Evolutionary conservation across 2,329 filamentous ascomycete genomes (phyloP), one percentile per base, ranked within the genome.

Genomic region (Aspergillus piperis): DNA sequence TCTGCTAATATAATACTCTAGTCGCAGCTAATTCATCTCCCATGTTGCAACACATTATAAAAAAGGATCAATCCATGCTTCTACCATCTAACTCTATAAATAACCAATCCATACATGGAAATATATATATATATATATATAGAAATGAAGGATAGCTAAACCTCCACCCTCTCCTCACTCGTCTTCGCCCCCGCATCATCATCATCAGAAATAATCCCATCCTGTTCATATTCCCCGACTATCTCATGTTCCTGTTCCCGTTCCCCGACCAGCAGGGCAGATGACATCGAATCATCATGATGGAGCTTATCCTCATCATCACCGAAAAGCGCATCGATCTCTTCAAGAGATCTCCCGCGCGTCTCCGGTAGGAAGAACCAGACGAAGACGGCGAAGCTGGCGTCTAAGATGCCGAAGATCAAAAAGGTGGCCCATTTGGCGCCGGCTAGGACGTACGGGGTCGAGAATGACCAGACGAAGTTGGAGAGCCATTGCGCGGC

Each of bases 321-420:
- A 2, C 21, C 80, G 65, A 87, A 87, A 61, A 87, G 70, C 10
- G 82, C 71, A 54, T 86, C 84, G 2, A 87, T 76, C 71, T 87
- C 84, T 39, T 80, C 82, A 54, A 83, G 82, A 0, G 82, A 83
- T 39, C 82, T 78, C 6, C 79, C 83, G 59, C 79, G 81, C 15
- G 84, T 83, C 74, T 87, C 85, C 84, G 74, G 17, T 80, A 81
- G 66, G 82, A 83, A 61, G 76, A 83, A 0, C n/a, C 47, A 56
- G 19, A 82, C 81, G 78, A 84, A 87, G 1, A 78, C 53, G 2
- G 80, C 71, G 36, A 81, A 82, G 3, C 79, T 13, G 3, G 81
- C 63, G 63, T 82, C 82, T 10, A 81, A 76, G 17, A 73, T 61
- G 3, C 75, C 78, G 62, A 80, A 75, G 60, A 80, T 63, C 63